Conservation (phyloP, 768 basidiomycete species). For the Hysterangium stoloniferum region DNA sequence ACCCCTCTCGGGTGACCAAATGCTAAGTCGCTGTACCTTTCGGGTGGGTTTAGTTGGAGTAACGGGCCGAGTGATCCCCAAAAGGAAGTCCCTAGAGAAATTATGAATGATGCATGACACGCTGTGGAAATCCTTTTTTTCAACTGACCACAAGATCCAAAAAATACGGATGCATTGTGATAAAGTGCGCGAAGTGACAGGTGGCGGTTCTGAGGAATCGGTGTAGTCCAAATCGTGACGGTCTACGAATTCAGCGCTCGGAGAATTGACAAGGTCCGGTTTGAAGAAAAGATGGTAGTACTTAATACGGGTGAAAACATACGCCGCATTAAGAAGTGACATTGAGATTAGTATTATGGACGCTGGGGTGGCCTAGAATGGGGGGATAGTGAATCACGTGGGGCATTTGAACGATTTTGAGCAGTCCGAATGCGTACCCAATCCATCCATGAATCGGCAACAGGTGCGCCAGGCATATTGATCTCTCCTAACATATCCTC, state of each 20-base stretch:
- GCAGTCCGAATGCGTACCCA: slow-evolving; percentile 44
- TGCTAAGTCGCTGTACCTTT: slow-evolving; percentile 65
- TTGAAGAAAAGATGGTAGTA: slow-evolving; percentile 62
- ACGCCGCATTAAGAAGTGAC: slow-evolving; percentile 53
- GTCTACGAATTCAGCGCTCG: slow-evolving; percentile 61
- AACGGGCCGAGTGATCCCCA: slow-evolving; percentile 6
- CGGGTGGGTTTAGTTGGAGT: neutral
- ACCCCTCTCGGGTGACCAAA: slow-evolving; percentile 70
- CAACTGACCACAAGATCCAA: slow-evolving; percentile 4
- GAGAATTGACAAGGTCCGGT: slow-evolving; percentile 58
- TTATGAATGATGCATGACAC: neutral
- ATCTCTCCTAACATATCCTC: slow-evolving; percentile 68
- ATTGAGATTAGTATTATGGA: slow-evolving; percentile 46
- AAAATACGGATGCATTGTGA: slow-evolving; percentile 14
- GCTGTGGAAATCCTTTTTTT: neutral
- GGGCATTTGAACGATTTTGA: neutral
- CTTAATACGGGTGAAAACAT: slow-evolving; percentile 62
- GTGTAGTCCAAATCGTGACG: slow-evolving; percentile 16
- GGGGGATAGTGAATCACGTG: slow-evolving; percentile 6
- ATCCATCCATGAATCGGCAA: slow-evolving; percentile 63
- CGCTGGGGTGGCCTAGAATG: slow-evolving; percentile 53
- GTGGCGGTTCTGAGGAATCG: slow-evolving; percentile 30
- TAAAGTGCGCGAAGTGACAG: slow-evolving; percentile 36
- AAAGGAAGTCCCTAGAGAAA: slow-evolving; percentile 5
- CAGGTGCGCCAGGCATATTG: slow-evolving; percentile 16